These are phyloP conservation scores for Rhizophagus clarus DNA, from an alignment of 192 early-diverging fungal species.

Conservation along the genomic window DNA sequence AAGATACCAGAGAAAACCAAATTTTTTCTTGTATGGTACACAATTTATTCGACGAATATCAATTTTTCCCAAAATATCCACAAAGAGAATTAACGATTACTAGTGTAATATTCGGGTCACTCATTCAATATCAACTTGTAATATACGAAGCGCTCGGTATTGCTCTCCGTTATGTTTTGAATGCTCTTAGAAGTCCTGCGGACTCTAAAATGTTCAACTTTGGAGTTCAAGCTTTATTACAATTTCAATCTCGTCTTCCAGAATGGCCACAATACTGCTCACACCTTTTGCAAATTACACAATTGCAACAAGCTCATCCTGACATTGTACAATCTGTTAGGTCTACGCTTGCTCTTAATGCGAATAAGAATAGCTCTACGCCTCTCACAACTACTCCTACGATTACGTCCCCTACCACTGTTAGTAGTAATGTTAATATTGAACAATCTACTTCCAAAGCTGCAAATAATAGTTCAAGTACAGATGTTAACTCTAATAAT, in stretches of 20 bases:
- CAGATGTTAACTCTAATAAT: not conserved
- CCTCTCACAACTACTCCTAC: conserved; percentile 17
- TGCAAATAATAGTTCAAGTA: not conserved
- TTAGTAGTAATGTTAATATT: conserved; percentile 23
- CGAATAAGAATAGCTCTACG: conserved; percentile 4
- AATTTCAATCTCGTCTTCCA: conserved; percentile 80
- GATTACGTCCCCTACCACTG: conserved; percentile 5
- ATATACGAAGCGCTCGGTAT: conserved; percentile 76
- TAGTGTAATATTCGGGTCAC: conserved; percentile 83
- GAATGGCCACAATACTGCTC: conserved; percentile 93
- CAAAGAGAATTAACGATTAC: conserved; percentile 90
- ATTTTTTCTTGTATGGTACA: conserved; percentile 89
- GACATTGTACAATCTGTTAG: conserved; percentile 73
- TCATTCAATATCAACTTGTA: conserved; percentile 90
- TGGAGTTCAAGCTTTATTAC: conserved; percentile 82
- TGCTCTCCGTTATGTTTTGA: conserved; percentile 88
- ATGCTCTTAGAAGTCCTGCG: conserved; percentile 78
- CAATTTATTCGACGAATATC: conserved; percentile 95
- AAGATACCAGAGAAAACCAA: conserved; percentile 74
- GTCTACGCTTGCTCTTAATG: conserved; percentile 36
- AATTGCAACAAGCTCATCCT: conserved; percentile 76
- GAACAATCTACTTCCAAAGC: not conserved
- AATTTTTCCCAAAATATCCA: conserved; percentile 93
- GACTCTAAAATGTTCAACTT: conserved; percentile 87
- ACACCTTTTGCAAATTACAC: conserved; percentile 79